Percentiles rank a stretch among this genome's conserved stretches.
phyloP scores from a whole-genome alignment of 2,329 filamentous ascomycete genomes.

The Metarhizium rileyi region DNA sequence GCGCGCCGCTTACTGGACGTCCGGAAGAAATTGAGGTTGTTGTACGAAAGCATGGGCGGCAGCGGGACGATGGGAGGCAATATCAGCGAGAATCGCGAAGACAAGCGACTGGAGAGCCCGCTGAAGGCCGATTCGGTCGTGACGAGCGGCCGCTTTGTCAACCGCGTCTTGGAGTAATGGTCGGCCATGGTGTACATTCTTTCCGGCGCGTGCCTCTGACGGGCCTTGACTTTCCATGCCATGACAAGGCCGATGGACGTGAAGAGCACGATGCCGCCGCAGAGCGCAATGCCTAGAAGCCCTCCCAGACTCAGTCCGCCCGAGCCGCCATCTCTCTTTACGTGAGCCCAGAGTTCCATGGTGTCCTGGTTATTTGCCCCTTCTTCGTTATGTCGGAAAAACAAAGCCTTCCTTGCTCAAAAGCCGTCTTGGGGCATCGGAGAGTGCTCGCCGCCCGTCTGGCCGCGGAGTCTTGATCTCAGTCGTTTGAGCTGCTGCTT shows the following conservation, averaged over 20 bases:
- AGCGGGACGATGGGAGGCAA: conserved; percentile 18
- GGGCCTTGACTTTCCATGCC: conserved; percentile 24
- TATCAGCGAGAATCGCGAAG: conserved; percentile 21
- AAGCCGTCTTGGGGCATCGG: background rate
- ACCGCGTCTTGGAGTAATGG: conserved; percentile 16
- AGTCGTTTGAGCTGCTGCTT: background rate
- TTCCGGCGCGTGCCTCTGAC: conserved; percentile 11
- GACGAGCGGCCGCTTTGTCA: conserved; percentile 21
- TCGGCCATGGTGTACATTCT: conserved; percentile 21
- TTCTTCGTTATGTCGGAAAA: background rate
- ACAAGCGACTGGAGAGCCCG: conserved; percentile 13
- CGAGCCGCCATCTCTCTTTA: background rate
- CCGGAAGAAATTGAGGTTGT: conserved; percentile 18
- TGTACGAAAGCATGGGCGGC: conserved; percentile 24
- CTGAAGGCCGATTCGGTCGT: conserved; percentile 7
- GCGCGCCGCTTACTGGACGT: conserved; percentile 9
- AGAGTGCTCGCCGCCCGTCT: background rate
- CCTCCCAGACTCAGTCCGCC: conserved; percentile 24
- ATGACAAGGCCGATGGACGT: conserved; percentile 32
- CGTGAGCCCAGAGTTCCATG: conserved; percentile 3
- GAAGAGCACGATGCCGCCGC: conserved; percentile 37
- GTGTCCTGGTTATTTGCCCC: too few species aligned
- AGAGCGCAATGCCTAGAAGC: conserved; percentile 36
- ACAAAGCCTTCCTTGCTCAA: background rate
- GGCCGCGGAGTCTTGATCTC: background rate